A percentile compares a stretch with the other conserved stretches of the same genome.
Conservation (phyloP, 306 rosid species). For the Delonix regia region DNA sequence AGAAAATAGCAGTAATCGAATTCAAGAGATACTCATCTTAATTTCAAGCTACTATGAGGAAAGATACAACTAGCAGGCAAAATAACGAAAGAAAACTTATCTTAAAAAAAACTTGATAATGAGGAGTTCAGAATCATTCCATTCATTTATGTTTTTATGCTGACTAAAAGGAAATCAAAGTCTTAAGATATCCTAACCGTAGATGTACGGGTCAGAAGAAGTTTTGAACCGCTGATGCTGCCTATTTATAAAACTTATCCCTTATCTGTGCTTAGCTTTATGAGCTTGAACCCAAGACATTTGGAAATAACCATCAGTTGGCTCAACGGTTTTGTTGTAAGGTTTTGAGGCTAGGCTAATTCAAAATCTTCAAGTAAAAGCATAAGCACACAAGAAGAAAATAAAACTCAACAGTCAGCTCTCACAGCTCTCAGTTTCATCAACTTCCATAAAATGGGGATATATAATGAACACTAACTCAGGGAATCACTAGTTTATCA, state of each 20-base stretch:
- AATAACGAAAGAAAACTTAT: constrained; percentile 13
- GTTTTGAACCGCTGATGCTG: constrained; percentile 59
- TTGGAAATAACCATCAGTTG: constrained; percentile 28
- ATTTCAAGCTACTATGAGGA: neutral
- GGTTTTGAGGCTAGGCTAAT: neutral
- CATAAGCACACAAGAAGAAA: constrained; percentile 18
- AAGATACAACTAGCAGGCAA: neutral
- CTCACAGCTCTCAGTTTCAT: neutral
- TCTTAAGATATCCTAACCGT: constrained; percentile 34
- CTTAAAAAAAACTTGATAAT: constrained; percentile 28
- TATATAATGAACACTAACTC: constrained; percentile 3
- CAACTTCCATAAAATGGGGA: constrained; percentile 14
- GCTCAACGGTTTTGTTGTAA: neutral
- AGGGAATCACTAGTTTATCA: constrained; percentile 11
- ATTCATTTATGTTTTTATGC: neutral
- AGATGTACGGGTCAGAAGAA: constrained; percentile 55
- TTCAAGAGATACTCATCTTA: neutral
- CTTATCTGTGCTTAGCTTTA: constrained; percentile 66
- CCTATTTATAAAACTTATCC: constrained; percentile 58
- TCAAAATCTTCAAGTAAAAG: constrained; percentile 20
- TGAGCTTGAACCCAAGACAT: constrained; percentile 69
- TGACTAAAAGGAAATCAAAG: constrained; percentile 11
- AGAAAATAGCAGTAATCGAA: neutral
- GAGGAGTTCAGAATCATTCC: constrained; percentile 26
- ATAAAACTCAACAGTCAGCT: neutral